These are phyloP conservation scores for Irpex sp. DNA, from an alignment of 1,284 basidiomycete species.

Conservation along the genomic window DNA sequence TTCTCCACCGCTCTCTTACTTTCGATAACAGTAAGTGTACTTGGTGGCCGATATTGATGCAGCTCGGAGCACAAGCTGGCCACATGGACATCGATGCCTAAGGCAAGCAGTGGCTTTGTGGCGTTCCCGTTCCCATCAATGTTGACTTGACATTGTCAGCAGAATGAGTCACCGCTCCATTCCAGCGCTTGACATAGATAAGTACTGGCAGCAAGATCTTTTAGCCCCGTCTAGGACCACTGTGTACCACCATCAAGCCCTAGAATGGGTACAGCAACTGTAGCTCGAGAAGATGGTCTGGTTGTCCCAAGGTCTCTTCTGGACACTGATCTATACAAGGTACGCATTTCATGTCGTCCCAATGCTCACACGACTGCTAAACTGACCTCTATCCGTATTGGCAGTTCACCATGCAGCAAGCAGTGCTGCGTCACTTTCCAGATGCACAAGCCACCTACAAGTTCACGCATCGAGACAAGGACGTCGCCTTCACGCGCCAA, in stretches of 20 bases:
- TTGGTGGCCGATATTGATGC: too few relatives aligned
- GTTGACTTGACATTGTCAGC: background rate
- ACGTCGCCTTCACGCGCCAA: slow-evolving; percentile 68
- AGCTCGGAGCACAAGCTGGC: too few relatives aligned
- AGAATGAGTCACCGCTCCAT: background rate
- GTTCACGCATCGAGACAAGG: slow-evolving; percentile 83
- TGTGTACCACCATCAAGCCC: background rate
- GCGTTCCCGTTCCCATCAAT: background rate
- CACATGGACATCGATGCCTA: background rate
- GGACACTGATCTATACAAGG: slow-evolving; percentile 98
- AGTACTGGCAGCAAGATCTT: background rate
- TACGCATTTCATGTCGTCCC: slow-evolving; percentile 43
- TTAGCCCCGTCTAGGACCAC: background rate
- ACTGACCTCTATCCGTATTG: slow-evolving; percentile 1
- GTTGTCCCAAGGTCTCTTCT: slow-evolving; percentile 64
- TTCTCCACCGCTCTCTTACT: too few relatives aligned
- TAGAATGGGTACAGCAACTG: background rate
- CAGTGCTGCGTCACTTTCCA: slow-evolving; percentile 81
- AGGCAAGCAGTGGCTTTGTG: background rate
- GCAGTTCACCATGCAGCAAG: slow-evolving; percentile 97
- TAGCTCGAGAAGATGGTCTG: slow-evolving; percentile 2
- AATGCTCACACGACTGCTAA: background rate
- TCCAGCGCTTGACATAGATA: background rate
- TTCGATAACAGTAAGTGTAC: too few relatives aligned
- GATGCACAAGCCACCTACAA: slow-evolving; percentile 66